Evolutionary conservation across 2,329 filamentous ascomycete species (phyloP).

Genomic region (Phyllosticta ampelicida): DNA sequence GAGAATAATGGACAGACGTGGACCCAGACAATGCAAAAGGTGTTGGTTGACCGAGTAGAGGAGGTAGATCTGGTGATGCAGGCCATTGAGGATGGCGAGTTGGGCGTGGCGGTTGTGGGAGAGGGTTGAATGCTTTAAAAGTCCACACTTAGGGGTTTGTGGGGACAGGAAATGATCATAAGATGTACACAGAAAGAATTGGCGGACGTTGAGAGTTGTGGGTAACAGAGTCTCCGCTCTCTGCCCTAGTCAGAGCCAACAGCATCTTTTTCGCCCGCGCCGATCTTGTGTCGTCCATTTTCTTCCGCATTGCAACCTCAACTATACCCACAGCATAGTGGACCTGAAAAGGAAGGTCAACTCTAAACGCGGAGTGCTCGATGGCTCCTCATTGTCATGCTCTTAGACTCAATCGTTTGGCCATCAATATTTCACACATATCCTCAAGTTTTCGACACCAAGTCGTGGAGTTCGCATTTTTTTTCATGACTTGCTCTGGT

Average conservation of each 20-base stretch:
- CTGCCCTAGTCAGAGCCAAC: background rate
- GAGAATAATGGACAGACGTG: slow-evolving; percentile 54
- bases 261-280: too few species aligned
- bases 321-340: too few species aligned
- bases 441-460: too few species aligned
- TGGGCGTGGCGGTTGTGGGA: slow-evolving; percentile 47
- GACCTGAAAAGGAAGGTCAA: too few species aligned
- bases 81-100: slow-evolving; percentile 56
- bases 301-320: too few species aligned
- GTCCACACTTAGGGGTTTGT: background rate
- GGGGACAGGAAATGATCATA: background rate
- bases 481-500: too few species aligned
- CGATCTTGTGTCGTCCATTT: too few species aligned
- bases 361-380: too few species aligned
- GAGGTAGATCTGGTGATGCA: slow-evolving; percentile 48
- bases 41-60: slow-evolving; percentile 44
- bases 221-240: background rate
- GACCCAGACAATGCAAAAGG: slow-evolving; percentile 47
- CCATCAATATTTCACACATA: too few species aligned
- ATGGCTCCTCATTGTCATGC: too few species aligned
- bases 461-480: too few species aligned
- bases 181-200: background rate
- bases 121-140: background rate
- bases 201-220: background rate
- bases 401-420: too few species aligned